A percentile compares a stretch with the other conserved stretches of the same genome.
These are phyloP conservation scores for Colletotrichum liriopes DNA, from an alignment of 2,329 filamentous ascomycete genomes.

Conservation along the genomic window DNA sequence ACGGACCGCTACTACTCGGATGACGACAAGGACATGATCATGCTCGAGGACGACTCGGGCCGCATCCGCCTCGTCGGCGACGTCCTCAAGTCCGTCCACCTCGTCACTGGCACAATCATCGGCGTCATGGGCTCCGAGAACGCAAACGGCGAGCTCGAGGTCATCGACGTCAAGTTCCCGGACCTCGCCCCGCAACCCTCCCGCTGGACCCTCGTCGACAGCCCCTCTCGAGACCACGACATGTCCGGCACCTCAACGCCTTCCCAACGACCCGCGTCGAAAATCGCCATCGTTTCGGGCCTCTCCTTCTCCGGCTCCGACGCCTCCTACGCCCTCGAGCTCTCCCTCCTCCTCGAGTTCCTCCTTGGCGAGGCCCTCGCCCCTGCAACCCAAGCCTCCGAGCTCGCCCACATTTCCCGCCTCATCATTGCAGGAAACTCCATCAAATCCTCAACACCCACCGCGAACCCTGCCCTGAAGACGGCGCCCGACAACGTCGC, in stretches of 20 bases:
- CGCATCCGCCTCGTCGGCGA: conserved; percentile 85
- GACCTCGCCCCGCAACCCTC: conserved; percentile 87
- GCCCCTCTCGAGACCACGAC: conserved; percentile 62
- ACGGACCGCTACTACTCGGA: conserved; percentile 82
- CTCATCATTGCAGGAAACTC: conserved; percentile 95
- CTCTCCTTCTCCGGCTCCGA: conserved; percentile 85
- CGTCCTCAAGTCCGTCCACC: conserved; percentile 75
- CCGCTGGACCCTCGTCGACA: conserved; percentile 81
- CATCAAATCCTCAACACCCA: conserved; percentile 73
- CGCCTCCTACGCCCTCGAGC: conserved; percentile 79
- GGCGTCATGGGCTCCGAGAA: conserved; percentile 98
- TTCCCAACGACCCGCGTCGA: conserved; percentile 53
- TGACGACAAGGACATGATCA: conserved; percentile 76
- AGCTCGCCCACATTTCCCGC: conserved; percentile 80
- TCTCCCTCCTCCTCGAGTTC: conserved; percentile 87
- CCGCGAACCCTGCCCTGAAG: conserved; percentile 63
- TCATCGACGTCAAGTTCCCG: conserved; percentile 90
- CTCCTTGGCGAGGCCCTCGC: conserved; percentile 86
- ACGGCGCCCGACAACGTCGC: conserved; percentile 58
- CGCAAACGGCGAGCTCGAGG: conserved; percentile 90
- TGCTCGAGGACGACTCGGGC: conserved; percentile 96
- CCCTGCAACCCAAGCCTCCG: conserved; percentile 69
- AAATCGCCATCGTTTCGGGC: conserved; percentile 90
- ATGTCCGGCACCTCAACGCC: conserved; percentile 67
- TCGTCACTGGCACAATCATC: conserved; percentile 94